phyloP scores from a whole-genome alignment of 2,329 filamentous ascomycete species.

The Sporothrix variecibatus region DNA sequence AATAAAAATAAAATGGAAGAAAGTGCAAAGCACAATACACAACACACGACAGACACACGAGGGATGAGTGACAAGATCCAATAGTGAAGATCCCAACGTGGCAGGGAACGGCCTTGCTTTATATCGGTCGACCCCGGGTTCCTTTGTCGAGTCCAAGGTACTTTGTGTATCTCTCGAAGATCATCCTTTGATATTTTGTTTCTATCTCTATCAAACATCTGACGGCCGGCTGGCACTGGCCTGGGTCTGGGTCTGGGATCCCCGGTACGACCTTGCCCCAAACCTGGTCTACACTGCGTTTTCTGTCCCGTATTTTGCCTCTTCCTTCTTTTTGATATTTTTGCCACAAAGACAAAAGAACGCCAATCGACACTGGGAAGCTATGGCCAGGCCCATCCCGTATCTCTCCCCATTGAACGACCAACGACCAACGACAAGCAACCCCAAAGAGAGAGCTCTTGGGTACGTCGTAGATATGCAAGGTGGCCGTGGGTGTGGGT shows the following conservation, averaged over 20 bases:
- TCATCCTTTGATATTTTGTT: background rate
- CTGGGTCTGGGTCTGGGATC: background rate
- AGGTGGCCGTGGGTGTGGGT: constrained; percentile 2
- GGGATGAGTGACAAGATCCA: background rate
- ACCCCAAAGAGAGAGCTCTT: background rate
- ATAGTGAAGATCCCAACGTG: background rate
- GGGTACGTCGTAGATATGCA: constrained; percentile 5
- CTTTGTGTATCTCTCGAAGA: background rate
- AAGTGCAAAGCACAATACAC: background rate
- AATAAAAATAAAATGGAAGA: background rate
- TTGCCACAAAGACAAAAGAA: background rate
- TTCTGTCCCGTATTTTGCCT: background rate
- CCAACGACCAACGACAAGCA: background rate
- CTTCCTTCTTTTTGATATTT: background rate
- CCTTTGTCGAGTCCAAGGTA: background rate
- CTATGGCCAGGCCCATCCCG: constrained; percentile 1
- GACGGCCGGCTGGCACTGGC: background rate
- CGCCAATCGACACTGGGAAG: background rate
- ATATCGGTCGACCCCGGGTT: background rate
- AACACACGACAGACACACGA: background rate
- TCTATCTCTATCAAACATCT: background rate
- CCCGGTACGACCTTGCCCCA: background rate
- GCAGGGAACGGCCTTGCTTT: constrained; percentile 5
- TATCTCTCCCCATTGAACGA: background rate
- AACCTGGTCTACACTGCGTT: background rate